A percentile compares a stretch with the other conserved stretches of the same genome.
Evolutionary conservation across 2,329 filamentous ascomycete species (phyloP).

Genomic region (Verticillium longisporum): DNA sequence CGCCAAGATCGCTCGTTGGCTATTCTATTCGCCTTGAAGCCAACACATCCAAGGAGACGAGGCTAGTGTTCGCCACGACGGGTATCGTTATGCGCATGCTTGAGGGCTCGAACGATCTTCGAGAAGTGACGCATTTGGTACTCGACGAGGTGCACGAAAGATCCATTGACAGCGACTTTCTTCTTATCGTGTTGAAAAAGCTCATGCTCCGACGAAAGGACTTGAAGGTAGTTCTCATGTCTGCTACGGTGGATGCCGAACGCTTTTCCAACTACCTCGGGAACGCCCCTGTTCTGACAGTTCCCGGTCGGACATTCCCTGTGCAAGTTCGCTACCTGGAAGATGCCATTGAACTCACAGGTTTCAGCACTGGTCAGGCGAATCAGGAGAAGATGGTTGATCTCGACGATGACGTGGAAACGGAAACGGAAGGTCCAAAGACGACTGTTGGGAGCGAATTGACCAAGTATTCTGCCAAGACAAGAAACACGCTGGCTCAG

Average conservation of each 20-base stretch:
- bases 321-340: conserved; percentile 85
- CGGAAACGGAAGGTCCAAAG: conserved; percentile 36
- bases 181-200: conserved; percentile 85
- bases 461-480: conserved; percentile 69
- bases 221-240: conserved; percentile 93
- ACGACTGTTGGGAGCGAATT: conserved; percentile 48
- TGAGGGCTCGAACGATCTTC: conserved; percentile 77
- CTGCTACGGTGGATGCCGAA: conserved; percentile 89
- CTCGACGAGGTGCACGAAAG: conserved; percentile 98
- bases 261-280: conserved; percentile 85
- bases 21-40: conserved; percentile 93
- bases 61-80: conserved; percentile 82
- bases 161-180: conserved; percentile 92
- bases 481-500: conserved; percentile 64
- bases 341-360: conserved; percentile 83
- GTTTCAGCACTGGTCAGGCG: conserved; percentile 50
- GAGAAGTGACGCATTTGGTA: conserved; percentile 86
- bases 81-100: conserved; percentile 98
- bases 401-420: conserved; percentile 55
- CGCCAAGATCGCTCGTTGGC: conserved; percentile 75
- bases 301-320: conserved; percentile 90
- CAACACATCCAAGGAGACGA: conserved; percentile 73
- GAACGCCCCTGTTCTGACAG: conserved; percentile 77
- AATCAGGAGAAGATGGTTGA: conserved; percentile 48
- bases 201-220: conserved; percentile 70